phyloP scores from a whole-genome alignment of 805 yeast genomes.

The Pichia deserticola region DNA sequence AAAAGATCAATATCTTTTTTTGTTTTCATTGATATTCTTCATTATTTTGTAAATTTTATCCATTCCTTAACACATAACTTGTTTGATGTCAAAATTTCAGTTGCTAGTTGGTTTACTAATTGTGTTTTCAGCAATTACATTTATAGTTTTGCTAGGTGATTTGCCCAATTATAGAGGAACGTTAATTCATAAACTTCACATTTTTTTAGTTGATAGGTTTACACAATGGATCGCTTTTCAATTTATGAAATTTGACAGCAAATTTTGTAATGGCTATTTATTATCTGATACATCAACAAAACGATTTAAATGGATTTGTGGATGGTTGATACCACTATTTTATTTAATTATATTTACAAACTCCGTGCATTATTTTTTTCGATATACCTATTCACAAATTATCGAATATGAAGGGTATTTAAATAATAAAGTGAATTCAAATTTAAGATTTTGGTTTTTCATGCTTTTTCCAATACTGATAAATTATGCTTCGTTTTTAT shows the following conservation, averaged over 20 bases:
- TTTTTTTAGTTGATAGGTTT: conserved; percentile 8
- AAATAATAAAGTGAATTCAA: conserved; percentile 4
- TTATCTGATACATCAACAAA: conserved; percentile 8
- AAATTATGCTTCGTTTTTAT: conserved; percentile 30
- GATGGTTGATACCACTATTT: conserved; percentile 39
- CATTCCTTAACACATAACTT: too few species aligned
- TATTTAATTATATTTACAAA: conserved; percentile 31
- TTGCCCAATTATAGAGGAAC: conserved; percentile 35
- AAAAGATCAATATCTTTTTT: too few species aligned
- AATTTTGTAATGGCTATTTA: conserved; percentile 19
- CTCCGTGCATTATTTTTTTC: conserved; percentile 21
- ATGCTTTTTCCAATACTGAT: conserved; percentile 28
- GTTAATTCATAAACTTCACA: conserved; percentile 20
- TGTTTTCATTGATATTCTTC: too few species aligned
- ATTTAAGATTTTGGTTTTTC: conserved; percentile 12
- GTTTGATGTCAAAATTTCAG: background rate
- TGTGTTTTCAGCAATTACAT: conserved; percentile 13
- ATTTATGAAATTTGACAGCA: conserved; percentile 19
- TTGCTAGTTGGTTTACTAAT: conserved; percentile 3
- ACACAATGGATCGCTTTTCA: background rate
- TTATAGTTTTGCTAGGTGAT: conserved; percentile 41
- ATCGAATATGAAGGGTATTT: conserved; percentile 8
- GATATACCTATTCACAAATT: conserved; percentile 14
- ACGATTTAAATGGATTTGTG: conserved; percentile 15
- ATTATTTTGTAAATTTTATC: too few species aligned